Evolutionary conservation across 768 basidiomycete genomes (phyloP), one percentile per base, ranked within the genome.

Genomic region (Mycena chlorophos): DNA sequence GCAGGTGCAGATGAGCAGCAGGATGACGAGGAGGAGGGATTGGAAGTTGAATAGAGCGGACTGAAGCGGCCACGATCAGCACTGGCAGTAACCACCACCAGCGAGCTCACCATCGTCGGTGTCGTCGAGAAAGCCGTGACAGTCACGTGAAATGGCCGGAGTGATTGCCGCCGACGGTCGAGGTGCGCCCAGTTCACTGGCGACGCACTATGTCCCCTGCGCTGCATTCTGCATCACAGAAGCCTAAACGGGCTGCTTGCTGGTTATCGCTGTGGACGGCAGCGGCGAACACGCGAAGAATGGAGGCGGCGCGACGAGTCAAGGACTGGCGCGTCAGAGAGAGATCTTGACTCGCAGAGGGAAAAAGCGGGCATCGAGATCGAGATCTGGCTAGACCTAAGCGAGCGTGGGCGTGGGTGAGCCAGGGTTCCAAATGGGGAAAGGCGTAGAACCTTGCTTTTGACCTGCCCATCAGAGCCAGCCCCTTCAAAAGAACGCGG

Each of bases 1-100:
- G 77, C 92, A 98, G 55, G 97, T 98, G 76, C 97, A 99, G 56
- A 98, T 94, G 70, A 91, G 79, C 47, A 99, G 81, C 8, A 98
- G 82, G 61, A 98, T 87, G 69, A 96, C 94, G 66, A 96, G 86
- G 19, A 99, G 81, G 19, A 99, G 81, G 0, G 95, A 94, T 72
- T 96, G 89, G 69, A 99, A 99, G 75, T 98, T 96, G 86, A 98
- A 98, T 22, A 99, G 81, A 2, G 97, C 97, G 26, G 96, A 95
- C 80, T 80, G 49, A 3, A n/a, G 30, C 25, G 27, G 19, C n/a
- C n/a, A n/a, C 29, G 6, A 48, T 8, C 31, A 34, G 40, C 13
- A 42, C 40, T 42, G 40, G 40, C 40, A 12, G 22, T 42, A 19
- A 20, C 8, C 20, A 16, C 14, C 13, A 22, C 13, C 40, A 42